These are phyloP conservation scores for Colletotrichum nymphaeae DNA, from an alignment of 2,329 filamentous ascomycete species.

Conservation along the genomic window DNA sequence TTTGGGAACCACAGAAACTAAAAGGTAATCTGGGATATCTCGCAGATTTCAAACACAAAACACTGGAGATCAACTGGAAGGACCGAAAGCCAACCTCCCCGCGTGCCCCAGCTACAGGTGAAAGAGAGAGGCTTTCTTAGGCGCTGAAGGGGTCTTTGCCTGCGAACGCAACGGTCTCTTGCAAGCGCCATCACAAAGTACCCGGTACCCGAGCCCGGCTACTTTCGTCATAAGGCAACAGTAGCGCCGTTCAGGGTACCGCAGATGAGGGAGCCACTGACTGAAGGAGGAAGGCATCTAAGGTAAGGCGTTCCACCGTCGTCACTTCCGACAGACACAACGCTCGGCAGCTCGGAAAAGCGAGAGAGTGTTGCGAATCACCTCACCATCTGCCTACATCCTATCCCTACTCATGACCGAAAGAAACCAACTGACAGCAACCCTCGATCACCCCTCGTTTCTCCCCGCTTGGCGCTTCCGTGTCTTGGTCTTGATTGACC, in stretches of 20 bases:
- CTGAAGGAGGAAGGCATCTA: neutral
- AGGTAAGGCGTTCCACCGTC: neutral
- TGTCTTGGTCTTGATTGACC: constrained; percentile 6
- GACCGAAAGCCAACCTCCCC: neutral
- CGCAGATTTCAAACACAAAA: neutral
- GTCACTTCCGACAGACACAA: constrained; percentile 26
- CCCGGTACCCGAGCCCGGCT: neutral
- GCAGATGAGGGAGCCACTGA: neutral
- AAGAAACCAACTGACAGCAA: constrained; percentile 14
- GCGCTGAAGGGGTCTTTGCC: neutral
- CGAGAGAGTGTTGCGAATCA: constrained; percentile 20
- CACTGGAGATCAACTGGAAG: constrained; percentile 27
- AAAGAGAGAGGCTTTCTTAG: neutral
- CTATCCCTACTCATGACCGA: neutral
- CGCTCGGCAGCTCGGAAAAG: constrained; percentile 31
- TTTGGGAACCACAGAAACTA: constrained; percentile 2
- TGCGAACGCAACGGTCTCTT: neutral
- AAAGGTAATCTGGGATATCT: neutral
- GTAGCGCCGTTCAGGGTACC: constrained; percentile 17
- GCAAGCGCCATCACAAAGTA: neutral
- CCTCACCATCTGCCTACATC: constrained; percentile 16
- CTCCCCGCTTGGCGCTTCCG: neutral
- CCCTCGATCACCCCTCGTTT: constrained; percentile 17
- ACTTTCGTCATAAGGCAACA: constrained; percentile 18
- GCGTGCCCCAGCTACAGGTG: neutral